Base-by-base conservation (phyloP, 306 rosid species). In the Phaseolus lunatus region DNA sequence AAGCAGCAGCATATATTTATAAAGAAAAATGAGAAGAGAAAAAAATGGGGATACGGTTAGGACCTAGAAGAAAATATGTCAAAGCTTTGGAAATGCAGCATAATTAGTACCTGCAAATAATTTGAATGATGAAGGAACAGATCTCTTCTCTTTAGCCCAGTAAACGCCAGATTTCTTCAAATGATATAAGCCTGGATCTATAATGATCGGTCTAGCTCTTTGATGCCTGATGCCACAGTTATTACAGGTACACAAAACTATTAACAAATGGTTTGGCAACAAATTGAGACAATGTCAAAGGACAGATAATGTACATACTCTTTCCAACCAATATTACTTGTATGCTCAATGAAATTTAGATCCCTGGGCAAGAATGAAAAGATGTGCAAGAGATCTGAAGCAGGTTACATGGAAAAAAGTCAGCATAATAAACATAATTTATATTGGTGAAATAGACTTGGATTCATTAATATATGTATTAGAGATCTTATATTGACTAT, bases 61-160 rank as follows among this genome's bases (percentile, higher is more conserved):
- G 43, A 22, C 59, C 52, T 39, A 67, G 20, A 12, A 44, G 20
- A 43, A 27, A 67, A 59, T 22, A 44, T 53, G 71, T 3, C 29
- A 22, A 69, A 26, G 27, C 16, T 24, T 49, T 14, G 15, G 77
- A 64, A 56, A 33, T 35, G 35, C 48, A 19, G 7, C 19, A 41
- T 72, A 78, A 47, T 23, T 9, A 77, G 66, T 83, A 92, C 97
- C 99, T 33, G 90, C 84, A 80, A 86, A 95, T 85, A 95, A 76
- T 91, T 92, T 95, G 89, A 95, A 92, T 0, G 97, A 90, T 27
- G 97, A 85, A 0, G 97, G 99, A 27, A 88, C 83, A 20, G 99
- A 87, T 78, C 97, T 89, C 79, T 86, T 88, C 88, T 92, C 97
- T 80, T 90, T 95, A 20, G 99, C 99, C 89, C 90, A 92, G 86